Base-by-base conservation (phyloP, 371 early-diverging fungal genomes). In the Mortierella sp. region DNA sequence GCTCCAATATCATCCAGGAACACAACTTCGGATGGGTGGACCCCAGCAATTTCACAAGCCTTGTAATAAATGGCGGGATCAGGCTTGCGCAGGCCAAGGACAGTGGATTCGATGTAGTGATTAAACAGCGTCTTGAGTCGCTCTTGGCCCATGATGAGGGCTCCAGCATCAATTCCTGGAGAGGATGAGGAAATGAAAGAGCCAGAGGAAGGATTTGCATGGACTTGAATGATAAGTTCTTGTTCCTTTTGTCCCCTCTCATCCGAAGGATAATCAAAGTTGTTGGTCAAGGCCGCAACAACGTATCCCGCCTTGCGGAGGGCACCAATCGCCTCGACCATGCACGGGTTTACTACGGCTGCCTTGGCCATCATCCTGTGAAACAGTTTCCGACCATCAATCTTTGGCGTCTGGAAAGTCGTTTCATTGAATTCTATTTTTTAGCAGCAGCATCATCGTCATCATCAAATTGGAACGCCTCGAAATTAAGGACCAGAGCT, bases 251-350 rank as follows among this genome's bases (percentile, higher is more conserved):
- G 72, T 14, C 84, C 84, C 9, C 84, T 85, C 70, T 84, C 84
- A 46, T 86, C 84, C 1, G 82, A 82, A 21, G 89, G 88, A 45
- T 83, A 84, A 62, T 84, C 81, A 57, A 91, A 93, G 74, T 94
- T 94, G 75, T 95, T 95, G 16, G 95, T 94, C 77, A 95, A 80
- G 12, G 95, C 95, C 0, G 90, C 93, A 0, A 92, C 79, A 19
- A 80, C 89, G 70, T 83, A 90, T 26, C 89, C 91, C 23, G 86
- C 83, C 11, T 76, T 84, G 77, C 77, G 64, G 57, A 95, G 74
- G 60, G 82, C 74, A 25, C 86, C 77, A 16, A 93, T 83, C 5
- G 91, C 90, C 11, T 83, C 73, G 6, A 90, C 83, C 21, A 94
- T 83, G 21, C 73, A 58, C 1, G 80, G 82, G 62, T 92, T 87